Evolutionary conservation across 225 moss, liverwort and hornwort species (phyloP).

Genomic region (Marchantia paleacea): DNA sequence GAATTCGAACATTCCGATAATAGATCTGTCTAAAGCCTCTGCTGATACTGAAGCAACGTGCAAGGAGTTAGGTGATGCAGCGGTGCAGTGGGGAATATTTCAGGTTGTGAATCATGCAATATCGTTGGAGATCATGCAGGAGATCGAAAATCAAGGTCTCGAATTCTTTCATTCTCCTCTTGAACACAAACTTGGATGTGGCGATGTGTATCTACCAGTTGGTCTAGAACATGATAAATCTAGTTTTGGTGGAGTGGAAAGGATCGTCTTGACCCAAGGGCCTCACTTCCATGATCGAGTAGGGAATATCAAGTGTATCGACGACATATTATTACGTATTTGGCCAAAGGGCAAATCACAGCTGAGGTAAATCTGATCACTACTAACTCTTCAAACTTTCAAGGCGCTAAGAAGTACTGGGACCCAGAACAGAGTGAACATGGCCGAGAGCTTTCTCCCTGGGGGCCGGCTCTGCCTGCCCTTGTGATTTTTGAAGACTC

Average conservation of each 20-base stretch:
- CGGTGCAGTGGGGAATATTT: slow-evolving; percentile 75
- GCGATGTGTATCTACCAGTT: slow-evolving; percentile 19
- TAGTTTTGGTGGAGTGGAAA: too few species aligned
- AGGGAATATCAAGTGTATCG: slow-evolving; percentile 75
- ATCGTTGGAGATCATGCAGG: slow-evolving; percentile 41
- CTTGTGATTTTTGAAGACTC: too few species aligned
- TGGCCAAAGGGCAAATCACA: too few species aligned
- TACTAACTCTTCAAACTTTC: too few species aligned
- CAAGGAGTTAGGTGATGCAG: slow-evolving; percentile 49
- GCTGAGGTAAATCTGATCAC: too few species aligned
- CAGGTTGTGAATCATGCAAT: slow-evolving; percentile 63
- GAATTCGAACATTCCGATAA: slow-evolving; percentile 22
- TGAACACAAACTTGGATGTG: slow-evolving; percentile 41
- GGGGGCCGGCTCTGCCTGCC: too few species aligned
- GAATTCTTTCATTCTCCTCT: slow-evolving; percentile 48
- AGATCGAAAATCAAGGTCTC: slow-evolving; percentile 35
- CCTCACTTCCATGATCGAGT: slow-evolving; percentile 54
- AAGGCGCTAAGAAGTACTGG: too few species aligned
- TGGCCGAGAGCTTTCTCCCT: too few species aligned
- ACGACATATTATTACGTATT: slow-evolving; percentile 26
- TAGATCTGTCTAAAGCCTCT: slow-evolving; percentile 15
- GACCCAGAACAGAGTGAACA: too few species aligned
- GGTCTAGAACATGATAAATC: neutral
- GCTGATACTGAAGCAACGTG: neutral
- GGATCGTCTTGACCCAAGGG: too few species aligned